Base-by-base conservation (phyloP, 257 asterid species). In the Fraxinus quadrangulata region DNA sequence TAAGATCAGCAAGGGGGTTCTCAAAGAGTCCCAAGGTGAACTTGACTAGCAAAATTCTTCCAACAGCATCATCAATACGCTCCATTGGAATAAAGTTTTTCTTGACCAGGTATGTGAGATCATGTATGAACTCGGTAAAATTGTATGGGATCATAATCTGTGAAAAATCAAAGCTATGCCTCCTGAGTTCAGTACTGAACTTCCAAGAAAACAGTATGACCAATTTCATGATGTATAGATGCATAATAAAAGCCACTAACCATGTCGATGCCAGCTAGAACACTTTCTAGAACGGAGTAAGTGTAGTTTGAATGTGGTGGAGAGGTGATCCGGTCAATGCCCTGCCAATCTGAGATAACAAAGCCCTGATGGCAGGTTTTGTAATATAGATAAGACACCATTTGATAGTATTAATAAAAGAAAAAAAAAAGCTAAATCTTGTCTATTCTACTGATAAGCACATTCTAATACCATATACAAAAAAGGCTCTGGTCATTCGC, bases 341-440 rank as follows among this genome's bases (percentile, higher is more conserved):
- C 98, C 82, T 85, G 82, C 97, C 97, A 94, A 84, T 92, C 98
- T 40, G 98, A 92, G 83, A 94, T 89, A 73, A 94, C 96, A 82
- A 92, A 92, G 36, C 98, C 97, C 97, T 92, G 96, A 78, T 70
- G 73, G 70, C 39, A 36, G 1, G 7, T 28, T 26, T 4, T 21
- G 34, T 23, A 7, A 61, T 37, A 37, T 37, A 37, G 40, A 21
- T 24, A 2, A 63, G 17, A 63, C 69, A 63, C 17, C 16, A 21
- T 6, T 21, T 2, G 16, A 24, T 33, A 63, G 4, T 23, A 63
- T 12, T 8, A 63, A 63, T n/a, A n/a, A n/a, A n/a, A 2, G 17
- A 17, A 49, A 8, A 17, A 16, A 49, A 49, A 49, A 49, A 13
- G 61, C 61, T 49, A 16, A 16, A 16, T 17, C 21, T 49, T 49